Evolutionary conservation across 768 basidiomycete genomes (phyloP).

Genomic region (Harrya chromipes): DNA sequence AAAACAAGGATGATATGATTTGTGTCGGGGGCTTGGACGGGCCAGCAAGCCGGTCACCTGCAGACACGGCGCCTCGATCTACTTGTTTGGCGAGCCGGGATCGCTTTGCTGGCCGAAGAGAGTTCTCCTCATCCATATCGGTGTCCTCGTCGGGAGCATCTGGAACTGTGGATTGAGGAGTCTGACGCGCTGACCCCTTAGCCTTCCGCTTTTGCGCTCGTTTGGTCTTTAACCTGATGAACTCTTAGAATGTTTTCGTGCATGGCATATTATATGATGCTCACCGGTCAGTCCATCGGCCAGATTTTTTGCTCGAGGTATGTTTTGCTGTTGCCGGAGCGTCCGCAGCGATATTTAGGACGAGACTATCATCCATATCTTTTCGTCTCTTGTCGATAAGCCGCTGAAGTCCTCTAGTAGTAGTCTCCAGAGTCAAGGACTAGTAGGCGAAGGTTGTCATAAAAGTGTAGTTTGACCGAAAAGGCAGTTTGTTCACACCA

Average conservation of each 20-base stretch:
- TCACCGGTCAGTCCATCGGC: slow-evolving; percentile 78
- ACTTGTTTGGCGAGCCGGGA: slow-evolving; percentile 31
- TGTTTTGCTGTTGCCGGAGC: slow-evolving; percentile 29
- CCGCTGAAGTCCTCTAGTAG: too few relatives aligned
- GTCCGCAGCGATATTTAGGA: slow-evolving; percentile 65
- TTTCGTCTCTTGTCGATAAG: background rate
- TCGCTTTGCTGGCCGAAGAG: slow-evolving; percentile 47
- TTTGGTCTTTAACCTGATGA: slow-evolving; percentile 67
- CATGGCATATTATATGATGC: slow-evolving; percentile 21
- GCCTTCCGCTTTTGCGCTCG: slow-evolving; percentile 61
- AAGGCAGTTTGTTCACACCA: slow-evolving; percentile 26
- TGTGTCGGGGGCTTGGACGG: slow-evolving; percentile 42
- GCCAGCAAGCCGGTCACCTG: slow-evolving; percentile 19
- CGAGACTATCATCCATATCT: slow-evolving; percentile 67
- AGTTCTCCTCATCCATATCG: slow-evolving; percentile 15
- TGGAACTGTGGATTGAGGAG: slow-evolving; percentile 5
- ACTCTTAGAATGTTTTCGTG: background rate
- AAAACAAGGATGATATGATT: slow-evolving; percentile 87
- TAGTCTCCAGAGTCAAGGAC: too few relatives aligned
- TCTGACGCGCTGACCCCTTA: slow-evolving; percentile 28
- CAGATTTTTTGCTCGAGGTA: slow-evolving; percentile 46
- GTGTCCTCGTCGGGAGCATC: slow-evolving; percentile 21
- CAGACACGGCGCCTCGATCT: slow-evolving; percentile 14
- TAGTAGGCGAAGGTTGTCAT: too few relatives aligned
- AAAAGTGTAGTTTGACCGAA: background rate